A percentile compares a stretch with the other conserved stretches of the same genome.
Conservation (phyloP, 2,329 filamentous ascomycete species). For the Immersiporthe knoxdaviesiana region DNA sequence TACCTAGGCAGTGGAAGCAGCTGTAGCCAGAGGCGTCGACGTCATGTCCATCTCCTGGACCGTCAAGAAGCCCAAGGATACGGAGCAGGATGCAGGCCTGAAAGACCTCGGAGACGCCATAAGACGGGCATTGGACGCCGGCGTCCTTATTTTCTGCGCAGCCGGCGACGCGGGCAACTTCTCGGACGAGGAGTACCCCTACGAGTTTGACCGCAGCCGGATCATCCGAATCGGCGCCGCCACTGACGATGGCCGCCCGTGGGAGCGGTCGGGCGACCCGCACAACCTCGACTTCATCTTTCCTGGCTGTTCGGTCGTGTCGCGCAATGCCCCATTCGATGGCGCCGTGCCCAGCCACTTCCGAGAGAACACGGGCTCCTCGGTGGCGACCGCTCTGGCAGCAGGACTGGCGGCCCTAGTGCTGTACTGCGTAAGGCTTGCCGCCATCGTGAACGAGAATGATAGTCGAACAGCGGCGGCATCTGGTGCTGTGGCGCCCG, state of each 20-base stretch:
- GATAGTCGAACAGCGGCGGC: too few species aligned
- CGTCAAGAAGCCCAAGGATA: conserved; percentile 30
- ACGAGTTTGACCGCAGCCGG: neutral
- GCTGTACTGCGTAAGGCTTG: conserved; percentile 31
- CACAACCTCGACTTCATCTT: conserved; percentile 38
- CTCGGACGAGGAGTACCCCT: conserved; percentile 1
- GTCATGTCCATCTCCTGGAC: conserved; percentile 46
- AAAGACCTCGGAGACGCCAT: conserved; percentile 37
- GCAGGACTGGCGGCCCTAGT: conserved; percentile 38
- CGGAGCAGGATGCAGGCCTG: conserved; percentile 29
- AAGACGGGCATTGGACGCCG: conserved; percentile 30
- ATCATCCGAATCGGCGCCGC: conserved; percentile 38
- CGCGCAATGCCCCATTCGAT: conserved; percentile 17
- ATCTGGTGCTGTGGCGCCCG: neutral
- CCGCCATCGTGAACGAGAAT: neutral
- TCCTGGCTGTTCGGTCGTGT: conserved; percentile 36
- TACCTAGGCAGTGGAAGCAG: neutral
- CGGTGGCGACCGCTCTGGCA: conserved; percentile 38
- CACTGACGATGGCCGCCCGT: conserved; percentile 30
- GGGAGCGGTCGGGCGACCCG: conserved; percentile 32
- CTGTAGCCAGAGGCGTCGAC: conserved; percentile 32
- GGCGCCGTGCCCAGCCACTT: conserved; percentile 6
- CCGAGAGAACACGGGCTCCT: conserved; percentile 31
- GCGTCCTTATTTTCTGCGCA: conserved; percentile 45
- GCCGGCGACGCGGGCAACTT: conserved; percentile 35